Evolutionary conservation across 768 basidiomycete species (phyloP), one percentile per base, ranked within the genome.

Genomic region (Lentinula detonsa): DNA sequence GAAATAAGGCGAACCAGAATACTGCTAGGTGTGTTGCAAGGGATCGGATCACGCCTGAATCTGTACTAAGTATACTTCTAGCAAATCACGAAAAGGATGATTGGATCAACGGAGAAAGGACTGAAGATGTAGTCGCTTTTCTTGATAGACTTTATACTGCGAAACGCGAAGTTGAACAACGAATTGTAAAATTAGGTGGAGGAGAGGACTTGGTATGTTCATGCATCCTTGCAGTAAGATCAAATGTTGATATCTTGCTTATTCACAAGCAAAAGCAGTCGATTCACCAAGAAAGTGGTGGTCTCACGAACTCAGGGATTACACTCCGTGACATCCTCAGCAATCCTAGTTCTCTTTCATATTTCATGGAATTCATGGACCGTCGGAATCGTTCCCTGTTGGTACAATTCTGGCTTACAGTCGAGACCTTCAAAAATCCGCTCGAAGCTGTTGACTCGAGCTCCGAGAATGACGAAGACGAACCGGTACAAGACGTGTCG

Each of bases 321-420:
- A 78, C 82, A 0, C 78, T 96, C 4, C 84, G 91, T 42, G 90
- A 93, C 57, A 81, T 98, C 55, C 84, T 99, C 3, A 78, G 87
- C 23, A 95, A 93, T 65, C 95, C 96, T 0, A 89, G 86, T 40
- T 93, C 94, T 0, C 81, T 98, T 2, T 93, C 92, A 2, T 96
- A 97, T 71, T 92, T 96, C 75, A 95, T 98, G 88, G 97, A 99
- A 75, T 97, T 93, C 67, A 95, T 98, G 93, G 97, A 98, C 66
- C 84, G 97, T 13, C 84, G 90, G 7, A 81, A 86, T 62, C 85
- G 90, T 34, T 91, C 95, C 11, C 69, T 92, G 11, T 84, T 93
- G 9, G 93, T 97, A 3, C 96, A 98, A 64, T 99, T 98, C 74
- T 98, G 96, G 96, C 78, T 98, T 1, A 93, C 94, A 0, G 92